Percentiles rank a stretch among this genome's conserved stretches.
Evolutionary conservation across 176 grass and related monocot species (phyloP).

Genomic region (Ananas comosus): DNA sequence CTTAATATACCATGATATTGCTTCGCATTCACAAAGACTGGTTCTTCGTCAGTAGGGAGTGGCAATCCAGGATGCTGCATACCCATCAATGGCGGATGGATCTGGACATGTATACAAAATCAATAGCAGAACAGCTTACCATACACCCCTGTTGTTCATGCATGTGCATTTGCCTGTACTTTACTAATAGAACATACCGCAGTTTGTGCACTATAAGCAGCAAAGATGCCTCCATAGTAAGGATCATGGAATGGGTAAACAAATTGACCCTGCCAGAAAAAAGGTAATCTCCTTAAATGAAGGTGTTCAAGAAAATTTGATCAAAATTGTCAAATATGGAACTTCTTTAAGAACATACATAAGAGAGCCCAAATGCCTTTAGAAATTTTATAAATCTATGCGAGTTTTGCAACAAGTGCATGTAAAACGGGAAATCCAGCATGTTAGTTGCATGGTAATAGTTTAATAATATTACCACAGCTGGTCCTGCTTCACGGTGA

Average conservation of each 20-base stretch:
- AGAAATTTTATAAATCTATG: no score
- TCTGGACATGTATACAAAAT: slow-evolving; percentile 22
- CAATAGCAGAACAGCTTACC: slow-evolving; percentile 7
- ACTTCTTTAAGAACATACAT: neutral
- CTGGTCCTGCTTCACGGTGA: slow-evolving; percentile 12
- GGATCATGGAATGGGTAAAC: slow-evolving; percentile 62
- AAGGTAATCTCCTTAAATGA: neutral
- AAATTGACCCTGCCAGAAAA: slow-evolving; percentile 44
- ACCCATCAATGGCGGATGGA: slow-evolving; percentile 55
- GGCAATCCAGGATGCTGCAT: slow-evolving; percentile 53
- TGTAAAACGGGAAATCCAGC: neutral
- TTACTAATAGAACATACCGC: slow-evolving; percentile 30
- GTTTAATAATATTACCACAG: slow-evolving; percentile 6
- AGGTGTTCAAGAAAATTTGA: neutral
- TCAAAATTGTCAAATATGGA: neutral
- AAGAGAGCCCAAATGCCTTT: no score
- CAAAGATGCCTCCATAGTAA: slow-evolving; percentile 69
- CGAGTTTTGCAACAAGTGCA: no score
- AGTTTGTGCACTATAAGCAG: slow-evolving; percentile 58
- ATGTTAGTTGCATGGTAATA: neutral
- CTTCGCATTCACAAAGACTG: slow-evolving; percentile 78
- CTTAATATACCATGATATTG: slow-evolving; percentile 81
- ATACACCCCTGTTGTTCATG: no score
- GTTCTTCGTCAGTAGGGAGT: slow-evolving; percentile 73
- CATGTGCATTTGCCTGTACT: no score